These are phyloP conservation scores for Serendipita sp. DNA, from an alignment of 768 basidiomycete genomes.

Conservation along the genomic window DNA sequence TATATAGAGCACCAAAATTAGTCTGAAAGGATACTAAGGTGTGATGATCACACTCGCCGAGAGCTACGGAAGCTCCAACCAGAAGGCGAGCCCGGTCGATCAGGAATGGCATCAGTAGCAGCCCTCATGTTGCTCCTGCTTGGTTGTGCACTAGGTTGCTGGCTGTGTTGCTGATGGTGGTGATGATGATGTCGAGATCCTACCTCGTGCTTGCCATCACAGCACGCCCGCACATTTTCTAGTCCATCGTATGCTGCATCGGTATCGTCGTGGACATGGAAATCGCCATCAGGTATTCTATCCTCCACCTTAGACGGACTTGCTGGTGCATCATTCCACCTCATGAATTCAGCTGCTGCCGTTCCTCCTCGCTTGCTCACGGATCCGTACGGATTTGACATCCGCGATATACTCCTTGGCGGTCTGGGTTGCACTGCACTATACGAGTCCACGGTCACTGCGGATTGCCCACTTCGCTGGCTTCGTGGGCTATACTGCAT, in stretches of 20 bases:
- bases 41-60: not conserved
- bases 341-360: slow-evolving; percentile 79
- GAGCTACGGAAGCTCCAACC: slow-evolving; percentile 5
- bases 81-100: slow-evolving; percentile 7
- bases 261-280: slow-evolving; percentile 65
- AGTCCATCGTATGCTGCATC: slow-evolving; percentile 80
- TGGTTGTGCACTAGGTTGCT: slow-evolving; percentile 17
- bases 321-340: slow-evolving; percentile 65
- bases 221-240: slow-evolving; percentile 89
- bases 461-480: slow-evolving; percentile 36
- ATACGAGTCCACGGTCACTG: slow-evolving; percentile 40
- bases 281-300: slow-evolving; percentile 45
- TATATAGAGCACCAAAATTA: not conserved
- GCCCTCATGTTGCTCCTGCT: not conserved
- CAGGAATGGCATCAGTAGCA: slow-evolving; percentile 4
- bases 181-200: slow-evolving; percentile 27
- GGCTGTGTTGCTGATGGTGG: slow-evolving; percentile 35
- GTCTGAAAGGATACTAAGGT: not conserved
- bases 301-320: slow-evolving; percentile 49
- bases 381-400: slow-evolving; percentile 51
- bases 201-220: slow-evolving; percentile 75
- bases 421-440: slow-evolving; percentile 56
- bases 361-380: slow-evolving; percentile 79
- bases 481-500: slow-evolving; percentile 50
- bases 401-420: slow-evolving; percentile 60